Conservation (phyloP, 805 yeast species). For the Barnettozyma siamensis region DNA sequence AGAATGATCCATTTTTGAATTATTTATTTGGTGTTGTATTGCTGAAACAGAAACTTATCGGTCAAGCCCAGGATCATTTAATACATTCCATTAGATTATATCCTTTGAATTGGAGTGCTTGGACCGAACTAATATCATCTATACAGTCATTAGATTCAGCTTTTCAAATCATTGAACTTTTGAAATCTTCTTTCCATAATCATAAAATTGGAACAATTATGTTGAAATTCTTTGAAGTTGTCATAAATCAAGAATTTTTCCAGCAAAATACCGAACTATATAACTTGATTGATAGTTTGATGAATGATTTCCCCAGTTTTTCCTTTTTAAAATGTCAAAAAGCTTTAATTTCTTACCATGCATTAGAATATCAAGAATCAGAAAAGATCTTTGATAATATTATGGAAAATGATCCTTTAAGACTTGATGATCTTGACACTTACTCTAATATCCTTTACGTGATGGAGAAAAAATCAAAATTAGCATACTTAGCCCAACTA, state of each 20-base stretch:
- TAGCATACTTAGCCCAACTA: slow-evolving; percentile 81
- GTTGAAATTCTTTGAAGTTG: slow-evolving; percentile 17
- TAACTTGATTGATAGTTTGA: slow-evolving; percentile 43
- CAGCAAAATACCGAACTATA: slow-evolving; percentile 55
- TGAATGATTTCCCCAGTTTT: slow-evolving; percentile 62
- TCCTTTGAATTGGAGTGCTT: slow-evolving; percentile 91
- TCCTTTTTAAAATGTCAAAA: slow-evolving; percentile 72
- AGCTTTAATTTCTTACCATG: slow-evolving; percentile 76
- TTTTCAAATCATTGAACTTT: slow-evolving; percentile 17
- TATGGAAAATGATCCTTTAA: slow-evolving; percentile 66
- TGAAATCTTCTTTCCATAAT: slow-evolving; percentile 18
- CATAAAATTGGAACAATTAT: slow-evolving; percentile 8
- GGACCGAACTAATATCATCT: slow-evolving; percentile 72
- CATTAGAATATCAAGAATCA: slow-evolving; percentile 78
- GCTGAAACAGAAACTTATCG: slow-evolving; percentile 54
- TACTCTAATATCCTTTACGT: slow-evolving; percentile 95
- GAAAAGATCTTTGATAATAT: slow-evolving; percentile 75
- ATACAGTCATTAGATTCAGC: slow-evolving; percentile 61
- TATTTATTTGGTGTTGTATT: slow-evolving; percentile 69
- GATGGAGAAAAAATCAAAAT: slow-evolving; percentile 80
- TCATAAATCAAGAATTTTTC: slow-evolving; percentile 61
- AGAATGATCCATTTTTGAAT: slow-evolving; percentile 51
- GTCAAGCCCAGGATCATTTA: slow-evolving; percentile 55
- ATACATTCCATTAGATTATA: slow-evolving; percentile 56
- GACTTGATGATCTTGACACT: slow-evolving; percentile 86